Conservation (phyloP, 805 yeast species). For the Starmerella powellii region DNA sequence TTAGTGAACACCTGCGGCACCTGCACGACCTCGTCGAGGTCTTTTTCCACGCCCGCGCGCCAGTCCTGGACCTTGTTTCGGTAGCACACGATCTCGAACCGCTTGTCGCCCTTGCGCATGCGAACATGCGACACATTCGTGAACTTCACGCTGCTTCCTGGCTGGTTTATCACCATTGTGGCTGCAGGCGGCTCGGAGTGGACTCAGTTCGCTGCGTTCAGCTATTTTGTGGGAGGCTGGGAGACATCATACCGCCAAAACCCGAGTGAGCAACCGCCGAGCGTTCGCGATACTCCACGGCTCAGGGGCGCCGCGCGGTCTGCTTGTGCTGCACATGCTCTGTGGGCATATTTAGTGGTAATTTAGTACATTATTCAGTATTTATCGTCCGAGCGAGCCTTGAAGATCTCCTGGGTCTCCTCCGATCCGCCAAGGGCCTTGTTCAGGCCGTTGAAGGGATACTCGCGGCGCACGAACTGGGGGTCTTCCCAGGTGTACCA, state of each 20-base stretch:
- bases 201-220: no score
- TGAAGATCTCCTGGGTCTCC: conserved; percentile 26
- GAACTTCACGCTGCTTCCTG: conserved; percentile 73
- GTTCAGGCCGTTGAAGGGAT: conserved; percentile 65
- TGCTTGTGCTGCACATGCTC: no score
- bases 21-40: conserved; percentile 88
- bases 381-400: conserved; percentile 30
- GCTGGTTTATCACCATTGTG: conserved; percentile 40
- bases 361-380: background rate
- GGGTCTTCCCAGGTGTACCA: conserved; percentile 42
- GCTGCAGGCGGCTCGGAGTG: background rate
- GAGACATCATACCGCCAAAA: no score
- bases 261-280: no score
- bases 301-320: no score
- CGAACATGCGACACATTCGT: conserved; percentile 91
- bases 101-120: conserved; percentile 74
- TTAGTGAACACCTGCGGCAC: conserved; percentile 88
- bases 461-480: conserved; percentile 64
- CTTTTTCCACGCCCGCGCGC: conserved; percentile 77
- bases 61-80: conserved; percentile 96
- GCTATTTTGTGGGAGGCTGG: no score
- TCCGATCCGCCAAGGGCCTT: conserved; percentile 53
- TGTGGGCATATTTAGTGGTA: background rate
- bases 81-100: conserved; percentile 93
- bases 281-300: no score